These are phyloP conservation scores for Basidiobolus heterosporus DNA, from an alignment of 371 early-diverging fungal genomes.

Conservation along the genomic window DNA sequence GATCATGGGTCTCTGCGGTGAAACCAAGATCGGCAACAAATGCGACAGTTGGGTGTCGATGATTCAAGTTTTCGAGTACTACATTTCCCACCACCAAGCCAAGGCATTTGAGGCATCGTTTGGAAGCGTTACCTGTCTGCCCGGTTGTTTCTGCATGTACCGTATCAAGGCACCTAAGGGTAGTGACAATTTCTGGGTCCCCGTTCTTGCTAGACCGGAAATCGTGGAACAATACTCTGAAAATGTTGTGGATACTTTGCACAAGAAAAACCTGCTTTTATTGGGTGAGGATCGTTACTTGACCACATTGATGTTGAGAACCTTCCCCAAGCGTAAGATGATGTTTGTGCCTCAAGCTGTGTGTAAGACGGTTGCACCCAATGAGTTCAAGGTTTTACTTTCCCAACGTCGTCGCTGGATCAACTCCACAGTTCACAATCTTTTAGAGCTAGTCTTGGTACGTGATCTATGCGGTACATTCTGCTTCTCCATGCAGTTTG, in stretches of 20 bases:
- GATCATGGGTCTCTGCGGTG: slow-evolving; percentile 70
- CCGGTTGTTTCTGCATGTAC: slow-evolving; percentile 95
- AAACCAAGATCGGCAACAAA: slow-evolving; percentile 81
- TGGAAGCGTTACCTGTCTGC: slow-evolving; percentile 90
- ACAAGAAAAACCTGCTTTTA: slow-evolving; percentile 93
- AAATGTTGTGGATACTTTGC: slow-evolving; percentile 92
- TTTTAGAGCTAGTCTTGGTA: slow-evolving; percentile 87
- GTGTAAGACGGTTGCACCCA: slow-evolving; percentile 95
- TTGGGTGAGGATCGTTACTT: slow-evolving; percentile 98
- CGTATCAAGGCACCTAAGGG: slow-evolving; percentile 72
- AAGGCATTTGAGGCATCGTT: slow-evolving; percentile 92
- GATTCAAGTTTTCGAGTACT: slow-evolving; percentile 95
- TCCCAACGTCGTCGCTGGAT: slow-evolving; percentile 98
- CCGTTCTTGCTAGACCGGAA: slow-evolving; percentile 80
- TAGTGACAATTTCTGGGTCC: slow-evolving; percentile 61
- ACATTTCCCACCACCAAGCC: slow-evolving; percentile 80
- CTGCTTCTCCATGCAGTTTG: slow-evolving; percentile 98
- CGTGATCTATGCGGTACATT: slow-evolving; percentile 95
- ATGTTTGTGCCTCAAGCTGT: slow-evolving; percentile 93
- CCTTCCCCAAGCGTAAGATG: slow-evolving; percentile 93
- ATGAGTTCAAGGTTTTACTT: slow-evolving; percentile 78
- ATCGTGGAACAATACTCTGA: slow-evolving; percentile 92
- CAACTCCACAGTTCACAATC: slow-evolving; percentile 97
- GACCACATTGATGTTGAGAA: slow-evolving; percentile 92
- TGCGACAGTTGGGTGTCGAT: slow-evolving; percentile 65